phyloP scores from a whole-genome alignment of 1,284 basidiomycete genomes.

The Kwoniella shivajii region DNA sequence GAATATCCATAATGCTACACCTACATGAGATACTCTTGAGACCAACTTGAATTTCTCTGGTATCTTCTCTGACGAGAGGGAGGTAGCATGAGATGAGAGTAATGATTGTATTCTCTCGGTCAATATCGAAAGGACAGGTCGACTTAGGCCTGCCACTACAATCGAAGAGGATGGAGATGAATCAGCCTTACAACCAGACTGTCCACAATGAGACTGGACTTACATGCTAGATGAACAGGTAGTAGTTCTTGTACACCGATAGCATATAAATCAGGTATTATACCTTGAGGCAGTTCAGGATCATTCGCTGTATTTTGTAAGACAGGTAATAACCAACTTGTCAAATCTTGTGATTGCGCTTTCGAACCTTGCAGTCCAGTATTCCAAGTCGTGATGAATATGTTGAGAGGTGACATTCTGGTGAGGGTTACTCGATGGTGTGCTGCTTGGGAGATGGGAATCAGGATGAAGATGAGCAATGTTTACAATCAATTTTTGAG shows the following conservation, averaged over 20 bases:
- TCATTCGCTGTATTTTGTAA: slow-evolving; percentile 37
- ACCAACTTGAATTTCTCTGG: slow-evolving; percentile 44
- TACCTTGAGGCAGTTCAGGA: slow-evolving; percentile 23
- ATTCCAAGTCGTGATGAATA: slow-evolving; percentile 55
- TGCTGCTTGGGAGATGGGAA: not conserved
- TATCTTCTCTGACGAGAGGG: slow-evolving; percentile 28
- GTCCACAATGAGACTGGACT: slow-evolving; percentile 10
- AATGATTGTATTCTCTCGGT: slow-evolving; percentile 47
- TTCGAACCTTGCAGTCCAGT: slow-evolving; percentile 52
- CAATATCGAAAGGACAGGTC: slow-evolving; percentile 40
- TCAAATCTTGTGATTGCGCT: slow-evolving; percentile 50
- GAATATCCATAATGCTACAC: slow-evolving; percentile 53
- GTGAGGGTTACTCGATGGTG: not conserved
- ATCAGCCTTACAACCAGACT: not conserved
- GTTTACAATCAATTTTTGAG: no score
- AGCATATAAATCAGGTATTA: slow-evolving; percentile 76
- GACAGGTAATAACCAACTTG: slow-evolving; percentile 53
- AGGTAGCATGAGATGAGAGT: slow-evolving; percentile 47
- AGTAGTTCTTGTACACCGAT: slow-evolving; percentile 97
- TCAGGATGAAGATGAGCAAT: not conserved
- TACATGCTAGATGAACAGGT: slow-evolving; percentile 52
- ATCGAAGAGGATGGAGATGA: not conserved
- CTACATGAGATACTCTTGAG: slow-evolving; percentile 43
- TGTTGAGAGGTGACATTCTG: slow-evolving; percentile 43
- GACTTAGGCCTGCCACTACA: slow-evolving; percentile 43